Base-by-base conservation (phyloP, 2,329 filamentous ascomycete species). In the Diaporthe sp. region DNA sequence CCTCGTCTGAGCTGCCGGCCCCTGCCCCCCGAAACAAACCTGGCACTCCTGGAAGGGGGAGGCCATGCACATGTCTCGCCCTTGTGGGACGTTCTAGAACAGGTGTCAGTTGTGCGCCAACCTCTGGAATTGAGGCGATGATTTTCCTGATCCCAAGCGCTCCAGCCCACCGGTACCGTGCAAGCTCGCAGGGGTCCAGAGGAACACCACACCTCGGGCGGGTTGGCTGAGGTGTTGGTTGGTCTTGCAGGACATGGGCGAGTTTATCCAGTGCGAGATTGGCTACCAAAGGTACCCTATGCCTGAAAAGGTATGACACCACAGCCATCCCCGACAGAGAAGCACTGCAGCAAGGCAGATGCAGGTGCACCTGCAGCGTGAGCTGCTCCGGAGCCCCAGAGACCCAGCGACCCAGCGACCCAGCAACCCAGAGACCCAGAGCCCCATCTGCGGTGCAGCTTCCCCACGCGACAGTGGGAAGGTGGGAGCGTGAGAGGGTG, bases 381-480 rank as follows among this genome's bases (percentile, higher is more conserved):
- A 59, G 22, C 6, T 10, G 56, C 35, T 19, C 55, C 55, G 25
- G 35, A 59, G 53, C 53, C 19, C 30, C 63, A 51, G 44, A 66
- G 44, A 50, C 47, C 63, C 63, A 68, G 63, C 39, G 63, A 47
- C 37, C 63, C 63, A 53, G n/a, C n/a, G n/a, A n/a, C n/a, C n/a
- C n/a, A n/a, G n/a, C n/a, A n/a, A n/a, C 19, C 30, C 63, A 51
- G 44, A 66, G 44, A 50, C 47, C 63, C 63, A 68, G 63, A 53
- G 63, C 63, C 37, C 63, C 63, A 53, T 68, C 44, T 27, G 63
- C 44, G 32, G 44, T 53, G 63, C 63, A 68, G 63, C 63, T 68
- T 68, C 63, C 63, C 63, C 63, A 68, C 63, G 63, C 63, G 63
- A 53, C 63, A 17, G 47, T 39, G 27, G 63, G 22, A 32, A 35